Conservation (phyloP, 768 basidiomycete species). For the Xanthoconium stramineum region DNA sequence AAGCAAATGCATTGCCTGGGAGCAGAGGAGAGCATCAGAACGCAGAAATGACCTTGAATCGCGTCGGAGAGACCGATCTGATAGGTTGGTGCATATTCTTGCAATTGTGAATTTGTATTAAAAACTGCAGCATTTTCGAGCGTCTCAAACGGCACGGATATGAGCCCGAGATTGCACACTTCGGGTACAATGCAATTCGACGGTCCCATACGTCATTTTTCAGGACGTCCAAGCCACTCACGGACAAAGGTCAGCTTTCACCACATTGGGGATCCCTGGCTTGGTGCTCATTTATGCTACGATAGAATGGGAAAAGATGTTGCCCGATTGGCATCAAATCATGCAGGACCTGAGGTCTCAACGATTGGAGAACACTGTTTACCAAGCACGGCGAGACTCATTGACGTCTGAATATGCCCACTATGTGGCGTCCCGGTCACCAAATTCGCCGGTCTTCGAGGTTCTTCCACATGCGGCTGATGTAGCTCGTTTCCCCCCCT, state of each 20-base stretch:
- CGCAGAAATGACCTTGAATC: background rate
- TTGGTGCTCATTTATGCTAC: background rate
- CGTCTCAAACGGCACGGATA: conserved; percentile 9
- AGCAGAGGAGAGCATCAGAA: background rate
- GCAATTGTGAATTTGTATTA: background rate
- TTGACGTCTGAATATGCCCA: background rate
- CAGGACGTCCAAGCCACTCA: conserved; percentile 6
- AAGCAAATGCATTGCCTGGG: background rate
- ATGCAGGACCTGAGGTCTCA: background rate
- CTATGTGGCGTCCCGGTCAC: background rate
- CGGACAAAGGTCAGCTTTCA: conserved; percentile 3
- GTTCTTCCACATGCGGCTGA: conserved; percentile 3
- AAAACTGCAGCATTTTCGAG: conserved; percentile 7
- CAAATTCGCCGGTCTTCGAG: background rate
- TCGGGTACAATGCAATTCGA: background rate
- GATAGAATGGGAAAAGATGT: conserved; percentile 1
- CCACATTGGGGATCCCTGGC: background rate
- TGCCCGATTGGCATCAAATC: background rate
- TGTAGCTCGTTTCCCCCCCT: background rate
- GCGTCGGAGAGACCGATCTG: background rate
- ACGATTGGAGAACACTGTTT: background rate
- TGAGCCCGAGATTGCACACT: background rate
- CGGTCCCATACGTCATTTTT: background rate
- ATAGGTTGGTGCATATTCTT: background rate
- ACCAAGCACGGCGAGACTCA: background rate